These are phyloP conservation scores for Venturia pyrina DNA, from an alignment of 2,329 filamentous ascomycete genomes.

Conservation along the genomic window DNA sequence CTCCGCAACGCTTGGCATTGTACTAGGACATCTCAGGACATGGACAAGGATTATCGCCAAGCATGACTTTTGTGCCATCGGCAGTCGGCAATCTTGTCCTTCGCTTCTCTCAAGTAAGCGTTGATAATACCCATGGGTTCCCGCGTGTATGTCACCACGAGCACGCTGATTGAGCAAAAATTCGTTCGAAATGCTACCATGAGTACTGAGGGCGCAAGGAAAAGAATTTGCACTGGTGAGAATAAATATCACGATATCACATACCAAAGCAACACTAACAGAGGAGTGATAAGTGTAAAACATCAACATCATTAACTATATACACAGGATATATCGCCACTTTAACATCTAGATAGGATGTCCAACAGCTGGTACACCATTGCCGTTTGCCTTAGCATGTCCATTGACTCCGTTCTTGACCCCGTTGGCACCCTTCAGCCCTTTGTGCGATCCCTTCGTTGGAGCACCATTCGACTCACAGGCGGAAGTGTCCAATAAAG, in stretches of 20 bases:
- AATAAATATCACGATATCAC: no score
- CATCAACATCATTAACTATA: background rate
- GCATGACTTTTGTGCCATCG: background rate
- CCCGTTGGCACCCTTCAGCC: background rate
- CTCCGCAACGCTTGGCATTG: background rate
- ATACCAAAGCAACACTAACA: no score
- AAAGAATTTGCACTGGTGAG: no score
- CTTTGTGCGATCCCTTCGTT: constrained; percentile 20
- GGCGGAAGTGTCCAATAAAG: constrained; percentile 10
- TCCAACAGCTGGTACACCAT: background rate
- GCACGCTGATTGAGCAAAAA: no score
- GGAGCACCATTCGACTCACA: constrained; percentile 39
- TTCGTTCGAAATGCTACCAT: no score
- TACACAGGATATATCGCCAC: background rate
- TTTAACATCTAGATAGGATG: background rate
- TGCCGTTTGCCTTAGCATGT: background rate
- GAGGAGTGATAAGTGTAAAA: no score
- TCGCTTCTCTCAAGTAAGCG: background rate
- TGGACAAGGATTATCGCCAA: background rate
- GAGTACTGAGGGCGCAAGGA: no score
- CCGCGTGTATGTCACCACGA: no score
- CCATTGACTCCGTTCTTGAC: background rate
- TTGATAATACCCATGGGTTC: no score
- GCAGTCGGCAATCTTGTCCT: background rate
- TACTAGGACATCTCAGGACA: no score